Conservation (phyloP, 139 green algal genomes). For the Diplosphaera chodatii region DNA sequence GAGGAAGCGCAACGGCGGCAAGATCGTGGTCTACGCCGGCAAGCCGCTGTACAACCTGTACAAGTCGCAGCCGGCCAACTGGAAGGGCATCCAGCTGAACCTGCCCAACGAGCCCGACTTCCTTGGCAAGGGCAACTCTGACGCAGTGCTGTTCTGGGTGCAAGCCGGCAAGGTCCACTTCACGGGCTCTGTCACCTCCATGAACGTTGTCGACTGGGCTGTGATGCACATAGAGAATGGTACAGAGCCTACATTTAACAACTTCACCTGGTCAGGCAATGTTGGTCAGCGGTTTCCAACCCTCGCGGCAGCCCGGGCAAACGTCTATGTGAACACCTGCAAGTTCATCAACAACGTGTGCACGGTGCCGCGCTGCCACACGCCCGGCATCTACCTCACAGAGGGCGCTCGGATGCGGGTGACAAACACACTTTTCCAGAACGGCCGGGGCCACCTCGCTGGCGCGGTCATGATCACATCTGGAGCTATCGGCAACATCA, state of each 20-base stretch:
- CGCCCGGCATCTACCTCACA: background rate
- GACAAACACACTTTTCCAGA: no score
- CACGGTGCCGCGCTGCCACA: background rate
- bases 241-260: background rate
- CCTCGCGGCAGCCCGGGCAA: background rate
- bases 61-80: no score
- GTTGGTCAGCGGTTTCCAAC: background rate
- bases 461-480: background rate
- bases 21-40: no score
- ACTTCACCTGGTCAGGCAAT: background rate
- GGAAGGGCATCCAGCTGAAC: background rate
- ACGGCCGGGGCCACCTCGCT: background rate
- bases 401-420: background rate
- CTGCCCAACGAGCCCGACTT: background rate
- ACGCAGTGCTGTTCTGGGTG: background rate
- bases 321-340: background rate
- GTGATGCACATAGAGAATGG: no score
- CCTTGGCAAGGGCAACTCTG: background rate
- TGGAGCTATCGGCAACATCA: background rate
- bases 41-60: no score
- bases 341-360: background rate
- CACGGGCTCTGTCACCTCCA: background rate
- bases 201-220: background rate
- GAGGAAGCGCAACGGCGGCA: no score
- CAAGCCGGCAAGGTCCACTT: background rate